Base-by-base conservation (phyloP, 2,329 filamentous ascomycete genomes). In the Fusarium sp. region DNA sequence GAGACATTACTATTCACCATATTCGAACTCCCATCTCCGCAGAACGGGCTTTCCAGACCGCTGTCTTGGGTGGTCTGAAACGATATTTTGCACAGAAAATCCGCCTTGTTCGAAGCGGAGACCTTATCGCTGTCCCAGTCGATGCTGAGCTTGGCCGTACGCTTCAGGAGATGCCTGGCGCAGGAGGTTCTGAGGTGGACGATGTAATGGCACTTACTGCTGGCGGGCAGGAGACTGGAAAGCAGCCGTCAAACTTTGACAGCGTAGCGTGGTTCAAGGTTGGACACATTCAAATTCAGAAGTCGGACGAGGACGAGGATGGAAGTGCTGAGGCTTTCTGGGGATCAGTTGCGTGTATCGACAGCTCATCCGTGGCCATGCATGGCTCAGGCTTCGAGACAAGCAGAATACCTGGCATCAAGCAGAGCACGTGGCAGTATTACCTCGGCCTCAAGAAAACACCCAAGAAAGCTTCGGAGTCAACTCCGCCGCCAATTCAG, bases 261-360 rank as follows among this genome's bases (percentile, higher is more conserved):
- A 87, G 84, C 29, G 92, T 97, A 21, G 94, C 93, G 10, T 99
- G 96, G 96, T 98, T 98, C 84, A 93, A 91, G 69, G 92, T 99
- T 39, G 91, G 92, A 38, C 92, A 93, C 62, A 90, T 97, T 53
- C 84, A 84, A 57, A 81, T 85, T 8, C 83, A 83, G 75, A 89
- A 82, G 71, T 79, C 76, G 71, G 90, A 83, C 72, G 84, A 75
- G 74, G 83, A 87, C 10, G 84, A 86, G n/a, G 87, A 89, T 33
- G 87, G 88, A 16, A 84, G 88, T 3, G 86, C 87, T 6, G 88
- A 90, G 48, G 90, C 92, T 53, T 83, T 90, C 11, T 99, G 96
- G 96, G 93, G 93, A 37, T 92, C 92, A 2, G 90, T 95, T 38
- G 93, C 92, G 5, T 91, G 91, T 46, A 93, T 99, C 48, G 95